Conservation (phyloP, 2,329 filamentous ascomycete genomes). For the Biscogniauxia marginata region DNA sequence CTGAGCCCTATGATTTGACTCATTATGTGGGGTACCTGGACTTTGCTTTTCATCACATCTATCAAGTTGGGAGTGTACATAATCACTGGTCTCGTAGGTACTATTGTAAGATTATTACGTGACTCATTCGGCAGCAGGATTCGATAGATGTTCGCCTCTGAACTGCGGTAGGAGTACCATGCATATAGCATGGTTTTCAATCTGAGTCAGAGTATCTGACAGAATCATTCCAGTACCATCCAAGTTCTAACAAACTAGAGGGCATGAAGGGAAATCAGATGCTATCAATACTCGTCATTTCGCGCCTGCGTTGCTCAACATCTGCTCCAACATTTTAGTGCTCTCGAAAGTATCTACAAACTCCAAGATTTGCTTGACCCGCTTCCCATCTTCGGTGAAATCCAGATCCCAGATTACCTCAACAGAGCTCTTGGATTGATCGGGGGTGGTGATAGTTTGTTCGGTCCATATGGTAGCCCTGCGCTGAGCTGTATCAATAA, state of each 20-base stretch:
- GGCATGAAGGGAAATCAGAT: background rate
- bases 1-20: no score
- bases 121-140: no score
- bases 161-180: no score
- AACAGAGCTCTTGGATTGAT: constrained; percentile 10
- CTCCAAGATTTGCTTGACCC: constrained; percentile 18
- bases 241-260: background rate
- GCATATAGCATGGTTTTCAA: no score
- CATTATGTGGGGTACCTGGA: no score
- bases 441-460: constrained; percentile 11
- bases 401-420: constrained; percentile 20
- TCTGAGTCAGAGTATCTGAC: background rate
- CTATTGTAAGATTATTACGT: no score
- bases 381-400: constrained; percentile 20
- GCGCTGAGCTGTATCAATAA: constrained; percentile 14
- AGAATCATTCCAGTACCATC: background rate
- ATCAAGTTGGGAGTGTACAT: no score
- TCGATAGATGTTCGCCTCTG: no score
- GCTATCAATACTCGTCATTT: background rate
- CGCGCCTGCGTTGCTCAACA: constrained; percentile 5
- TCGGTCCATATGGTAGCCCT: constrained; percentile 19
- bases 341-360: constrained; percentile 22
- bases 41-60: no score
- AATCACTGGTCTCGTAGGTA: no score
- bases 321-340: constrained; percentile 22